Evolutionary conservation across 208 protist genomes (phyloP).

Genomic region (Wallacemonas rigidus): DNA sequence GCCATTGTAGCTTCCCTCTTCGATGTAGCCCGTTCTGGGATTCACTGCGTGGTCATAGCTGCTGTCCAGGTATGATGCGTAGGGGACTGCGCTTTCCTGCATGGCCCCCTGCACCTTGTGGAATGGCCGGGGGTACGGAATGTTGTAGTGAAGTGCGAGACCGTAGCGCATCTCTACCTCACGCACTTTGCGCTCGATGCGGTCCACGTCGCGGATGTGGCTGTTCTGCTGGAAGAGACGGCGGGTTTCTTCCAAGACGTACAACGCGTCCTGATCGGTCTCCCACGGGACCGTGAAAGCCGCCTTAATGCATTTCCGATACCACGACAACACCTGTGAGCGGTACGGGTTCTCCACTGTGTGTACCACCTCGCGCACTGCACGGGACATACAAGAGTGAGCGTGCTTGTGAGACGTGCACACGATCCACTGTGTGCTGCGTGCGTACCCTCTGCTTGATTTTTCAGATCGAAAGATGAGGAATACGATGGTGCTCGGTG

Average conservation of each 20-base stretch:
- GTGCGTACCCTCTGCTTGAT: too few relatives aligned
- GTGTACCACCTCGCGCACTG: slow-evolving; percentile 19
- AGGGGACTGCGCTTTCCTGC: slow-evolving; percentile 80
- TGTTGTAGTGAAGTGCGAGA: slow-evolving; percentile 83
- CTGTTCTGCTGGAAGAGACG: slow-evolving; percentile 77
- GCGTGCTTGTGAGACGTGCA: background rate
- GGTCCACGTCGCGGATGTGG: slow-evolving; percentile 52
- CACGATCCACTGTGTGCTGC: background rate
- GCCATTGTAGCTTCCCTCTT: slow-evolving; percentile 72
- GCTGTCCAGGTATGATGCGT: slow-evolving; percentile 85
- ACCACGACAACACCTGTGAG: slow-evolving; percentile 76
- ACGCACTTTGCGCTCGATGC: slow-evolving; percentile 78
- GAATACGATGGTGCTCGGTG: too few relatives aligned
- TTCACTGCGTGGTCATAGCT: slow-evolving; percentile 80
- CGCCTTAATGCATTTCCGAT: slow-evolving; percentile 78
- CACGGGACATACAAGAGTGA: background rate
- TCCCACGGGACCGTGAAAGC: slow-evolving; percentile 83
- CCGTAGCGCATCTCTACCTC: slow-evolving; percentile 91
- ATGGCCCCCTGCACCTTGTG: slow-evolving; percentile 81
- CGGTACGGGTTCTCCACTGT: slow-evolving; percentile 60
- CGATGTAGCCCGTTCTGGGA: slow-evolving; percentile 59
- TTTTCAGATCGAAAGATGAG: too few relatives aligned
- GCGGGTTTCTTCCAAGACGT: slow-evolving; percentile 82
- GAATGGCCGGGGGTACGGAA: slow-evolving; percentile 83
- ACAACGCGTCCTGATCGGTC: slow-evolving; percentile 81